phyloP scores from a whole-genome alignment of 306 rosid species.

The Albizia julibrissin region DNA sequence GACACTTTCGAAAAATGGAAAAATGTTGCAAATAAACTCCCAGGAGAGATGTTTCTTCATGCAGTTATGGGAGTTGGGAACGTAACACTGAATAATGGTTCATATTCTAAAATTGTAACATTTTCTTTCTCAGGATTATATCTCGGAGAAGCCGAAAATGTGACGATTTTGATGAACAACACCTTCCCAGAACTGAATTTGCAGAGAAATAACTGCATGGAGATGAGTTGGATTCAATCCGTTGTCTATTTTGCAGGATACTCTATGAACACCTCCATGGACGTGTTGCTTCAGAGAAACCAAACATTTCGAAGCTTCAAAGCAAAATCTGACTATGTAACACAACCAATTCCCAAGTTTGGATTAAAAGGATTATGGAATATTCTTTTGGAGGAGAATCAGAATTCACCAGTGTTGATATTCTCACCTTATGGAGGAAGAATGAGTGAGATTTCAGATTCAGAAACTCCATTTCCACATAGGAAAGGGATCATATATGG shows the following conservation, averaged over 20 bases:
- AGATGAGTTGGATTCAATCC: slow-evolving; percentile 40
- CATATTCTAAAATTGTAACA: neutral
- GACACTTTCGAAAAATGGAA: slow-evolving; percentile 28
- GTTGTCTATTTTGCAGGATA: slow-evolving; percentile 19
- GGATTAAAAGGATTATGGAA: slow-evolving; percentile 39
- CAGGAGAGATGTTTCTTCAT: slow-evolving; percentile 31
- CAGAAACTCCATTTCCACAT: slow-evolving; percentile 38
- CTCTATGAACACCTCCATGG: slow-evolving; percentile 16
- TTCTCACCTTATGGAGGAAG: slow-evolving; percentile 41
- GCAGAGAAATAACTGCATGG: neutral
- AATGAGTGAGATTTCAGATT: slow-evolving; percentile 38
- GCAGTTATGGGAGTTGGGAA: neutral
- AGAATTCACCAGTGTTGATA: neutral
- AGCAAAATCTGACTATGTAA: slow-evolving; percentile 42
- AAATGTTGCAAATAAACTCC: slow-evolving; percentile 20
- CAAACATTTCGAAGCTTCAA: slow-evolving; percentile 16
- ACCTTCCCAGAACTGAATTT: slow-evolving; percentile 21
- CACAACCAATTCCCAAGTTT: slow-evolving; percentile 9
- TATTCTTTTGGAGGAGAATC: neutral
- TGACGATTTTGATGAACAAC: slow-evolving; percentile 13
- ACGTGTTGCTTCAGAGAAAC: slow-evolving; percentile 36
- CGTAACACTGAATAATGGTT: neutral
- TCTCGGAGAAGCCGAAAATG: slow-evolving; percentile 31
- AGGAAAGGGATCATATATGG: slow-evolving; percentile 29
- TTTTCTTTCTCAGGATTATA: slow-evolving; percentile 31